Evolutionary conservation across 768 basidiomycete genomes (phyloP).

Genomic region (Dictyophora rubrovolvata): DNA sequence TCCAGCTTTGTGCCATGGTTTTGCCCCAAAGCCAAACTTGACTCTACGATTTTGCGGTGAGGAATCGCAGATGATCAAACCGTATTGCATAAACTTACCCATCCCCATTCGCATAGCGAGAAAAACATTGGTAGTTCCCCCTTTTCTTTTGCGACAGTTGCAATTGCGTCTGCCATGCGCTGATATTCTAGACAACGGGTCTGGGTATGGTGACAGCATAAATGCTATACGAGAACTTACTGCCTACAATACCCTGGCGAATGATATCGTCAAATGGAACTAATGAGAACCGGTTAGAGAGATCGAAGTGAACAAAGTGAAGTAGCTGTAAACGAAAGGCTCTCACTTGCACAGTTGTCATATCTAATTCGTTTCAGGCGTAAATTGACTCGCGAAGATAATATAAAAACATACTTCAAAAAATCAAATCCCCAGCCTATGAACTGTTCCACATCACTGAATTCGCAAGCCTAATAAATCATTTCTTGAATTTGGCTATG

Average conservation of each 20-base stretch:
- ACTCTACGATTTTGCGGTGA: conserved; percentile 25
- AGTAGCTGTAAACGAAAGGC: not conserved
- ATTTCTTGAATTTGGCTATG: not conserved
- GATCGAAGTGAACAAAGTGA: not conserved
- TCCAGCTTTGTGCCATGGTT: conserved; percentile 53
- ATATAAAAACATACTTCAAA: conserved; percentile 36
- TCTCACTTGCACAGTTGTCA: conserved; percentile 49
- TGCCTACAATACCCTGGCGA: conserved; percentile 44
- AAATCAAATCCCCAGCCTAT: conserved; percentile 59
- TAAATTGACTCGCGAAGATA: not conserved
- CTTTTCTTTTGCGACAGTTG: conserved; percentile 33
- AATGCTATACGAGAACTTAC: conserved; percentile 23
- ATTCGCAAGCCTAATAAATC: not conserved
- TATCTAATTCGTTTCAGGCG: conserved; percentile 27
- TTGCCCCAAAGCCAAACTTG: conserved; percentile 59
- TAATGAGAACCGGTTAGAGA: conserved; percentile 15
- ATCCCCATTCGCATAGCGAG: conserved; percentile 61
- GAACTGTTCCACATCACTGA: conserved; percentile 48
- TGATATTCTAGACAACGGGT: conserved; percentile 35
- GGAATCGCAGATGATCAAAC: not conserved
- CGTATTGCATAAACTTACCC: conserved; percentile 25
- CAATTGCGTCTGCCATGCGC: conserved; percentile 52
- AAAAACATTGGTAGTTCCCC: conserved; percentile 47
- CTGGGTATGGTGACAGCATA: not conserved
- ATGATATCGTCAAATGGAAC: conserved; percentile 49